Evolutionary conservation across 345 rosid species (phyloP).

Genomic region (Leavenworthia alabamica): DNA sequence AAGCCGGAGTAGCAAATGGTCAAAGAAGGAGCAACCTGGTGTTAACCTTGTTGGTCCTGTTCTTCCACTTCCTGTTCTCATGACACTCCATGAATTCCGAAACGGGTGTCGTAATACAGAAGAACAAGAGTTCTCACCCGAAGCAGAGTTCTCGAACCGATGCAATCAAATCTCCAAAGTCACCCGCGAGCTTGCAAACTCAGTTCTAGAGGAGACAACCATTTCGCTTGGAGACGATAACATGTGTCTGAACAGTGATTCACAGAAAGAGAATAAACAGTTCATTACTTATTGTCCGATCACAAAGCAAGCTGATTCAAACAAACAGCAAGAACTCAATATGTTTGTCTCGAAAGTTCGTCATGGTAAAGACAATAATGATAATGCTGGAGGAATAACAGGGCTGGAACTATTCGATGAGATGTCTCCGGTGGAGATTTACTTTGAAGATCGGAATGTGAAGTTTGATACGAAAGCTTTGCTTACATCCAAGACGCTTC

Average conservation of each 20-base stretch:
- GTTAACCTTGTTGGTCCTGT: constrained; percentile 57
- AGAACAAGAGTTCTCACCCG: constrained; percentile 37
- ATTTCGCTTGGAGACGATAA: constrained; percentile 26
- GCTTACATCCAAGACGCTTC: constrained; percentile 31
- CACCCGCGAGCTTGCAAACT: constrained; percentile 35
- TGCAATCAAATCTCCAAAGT: constrained; percentile 47
- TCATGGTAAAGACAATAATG: constrained; percentile 10
- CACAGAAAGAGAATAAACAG: constrained; percentile 33
- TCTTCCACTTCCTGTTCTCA: constrained; percentile 51
- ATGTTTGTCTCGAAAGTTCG: constrained; percentile 42
- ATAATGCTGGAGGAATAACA: neutral
- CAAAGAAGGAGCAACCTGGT: constrained; percentile 35
- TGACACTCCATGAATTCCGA: constrained; percentile 38
- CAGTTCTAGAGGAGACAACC: constrained; percentile 16
- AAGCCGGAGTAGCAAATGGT: constrained; percentile 49
- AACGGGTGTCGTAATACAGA: constrained; percentile 39
- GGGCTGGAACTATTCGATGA: constrained; percentile 43
- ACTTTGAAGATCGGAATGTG: constrained; percentile 30
- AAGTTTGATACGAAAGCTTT: constrained; percentile 28
- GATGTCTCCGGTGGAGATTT: constrained; percentile 47
- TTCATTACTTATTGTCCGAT: constrained; percentile 39
- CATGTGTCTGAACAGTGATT: constrained; percentile 39
- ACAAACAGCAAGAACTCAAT: constrained; percentile 16
- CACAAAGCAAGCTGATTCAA: constrained; percentile 18
- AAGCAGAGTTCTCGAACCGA: constrained; percentile 31